Evolutionary conservation across 805 yeast species (phyloP), one percentile per base, ranked within the genome.

Genomic region (Sugiyamaella floridensis): DNA sequence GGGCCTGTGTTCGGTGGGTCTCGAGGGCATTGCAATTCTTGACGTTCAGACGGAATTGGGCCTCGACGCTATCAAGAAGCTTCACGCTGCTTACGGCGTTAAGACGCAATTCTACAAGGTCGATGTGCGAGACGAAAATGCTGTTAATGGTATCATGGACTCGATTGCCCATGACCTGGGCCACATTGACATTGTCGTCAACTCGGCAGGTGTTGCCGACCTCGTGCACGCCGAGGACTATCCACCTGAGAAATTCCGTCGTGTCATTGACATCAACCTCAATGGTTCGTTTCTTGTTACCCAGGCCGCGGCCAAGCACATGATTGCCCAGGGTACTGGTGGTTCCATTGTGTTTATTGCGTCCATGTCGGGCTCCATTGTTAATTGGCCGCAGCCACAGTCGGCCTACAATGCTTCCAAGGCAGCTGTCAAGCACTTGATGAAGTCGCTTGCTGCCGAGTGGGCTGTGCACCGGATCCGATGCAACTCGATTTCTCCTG

Each of bases 301-400:
- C 40, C 86, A 82, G 70, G 76, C 83, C 19, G 82, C 82, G 51
- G 85, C 85, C 53, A 75, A 79, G 63, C 83, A 82, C 55, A 80
- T 82, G 77, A 82, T 82, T 61, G 73, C 75, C 59, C 78, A 76
- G 66, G 74, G 76, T 59, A 70, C 65, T 49, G 76, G 76, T 16
- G 86, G 86, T 37, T 74, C 84, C 15, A 74, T 82, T 55, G 77
- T 82, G 53, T 78, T 82, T 69, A 76, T 82, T 60, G 86, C 86
- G 15, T 81, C 85, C 59, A 82, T 82, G 87, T 79, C 85, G 15
- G 87, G 84, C 41, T 76, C 82, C 56, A 82, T 82, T 58, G 86
- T 81, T 63, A 82, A 82, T 72, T 82, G 81, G 76, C 86, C 87
- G 43, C 86, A 82, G 70, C 85, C 85, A 11, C 86, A 82, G 69